A percentile compares a stretch with the other conserved stretches of the same genome.
phyloP scores from a whole-genome alignment of 2,329 filamentous ascomycete species.

The Beauveria sp. region DNA sequence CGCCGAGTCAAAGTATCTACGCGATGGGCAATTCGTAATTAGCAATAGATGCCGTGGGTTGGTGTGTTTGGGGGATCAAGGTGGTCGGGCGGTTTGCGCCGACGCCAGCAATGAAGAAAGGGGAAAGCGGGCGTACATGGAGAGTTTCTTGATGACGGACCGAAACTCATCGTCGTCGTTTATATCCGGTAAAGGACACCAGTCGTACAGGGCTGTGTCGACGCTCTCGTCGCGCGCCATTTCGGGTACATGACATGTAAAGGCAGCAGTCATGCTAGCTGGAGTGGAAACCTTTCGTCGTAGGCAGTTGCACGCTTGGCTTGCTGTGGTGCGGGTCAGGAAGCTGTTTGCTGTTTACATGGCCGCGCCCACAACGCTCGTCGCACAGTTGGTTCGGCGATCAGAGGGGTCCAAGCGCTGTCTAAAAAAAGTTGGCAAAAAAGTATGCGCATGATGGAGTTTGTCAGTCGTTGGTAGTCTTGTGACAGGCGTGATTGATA shows the following conservation, averaged over 20 bases:
- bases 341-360: neutral
- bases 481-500: too few relatives aligned
- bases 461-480: too few relatives aligned
- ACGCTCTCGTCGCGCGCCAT: conserved; percentile 9
- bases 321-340: neutral
- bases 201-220: conserved; percentile 18
- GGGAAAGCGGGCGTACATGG: conserved; percentile 37
- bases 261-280: neutral
- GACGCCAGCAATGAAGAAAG: too few relatives aligned
- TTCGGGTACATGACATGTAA: neutral
- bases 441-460: too few relatives aligned
- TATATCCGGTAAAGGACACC: conserved; percentile 46
- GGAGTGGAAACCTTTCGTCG: neutral
- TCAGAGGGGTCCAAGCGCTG: too few relatives aligned
- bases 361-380: neutral
- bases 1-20: conserved; percentile 54
- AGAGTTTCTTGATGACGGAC: conserved; percentile 59
- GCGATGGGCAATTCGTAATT: neutral
- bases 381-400: too few relatives aligned
- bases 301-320: too few relatives aligned
- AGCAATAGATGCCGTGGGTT: neutral
- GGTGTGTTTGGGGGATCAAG: too few relatives aligned
- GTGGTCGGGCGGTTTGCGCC: too few relatives aligned
- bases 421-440: too few relatives aligned
- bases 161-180: conserved; percentile 52